phyloP scores from a whole-genome alignment of 495 filamentous ascomycete genomes.

The Penicillium ochrochloron region DNA sequence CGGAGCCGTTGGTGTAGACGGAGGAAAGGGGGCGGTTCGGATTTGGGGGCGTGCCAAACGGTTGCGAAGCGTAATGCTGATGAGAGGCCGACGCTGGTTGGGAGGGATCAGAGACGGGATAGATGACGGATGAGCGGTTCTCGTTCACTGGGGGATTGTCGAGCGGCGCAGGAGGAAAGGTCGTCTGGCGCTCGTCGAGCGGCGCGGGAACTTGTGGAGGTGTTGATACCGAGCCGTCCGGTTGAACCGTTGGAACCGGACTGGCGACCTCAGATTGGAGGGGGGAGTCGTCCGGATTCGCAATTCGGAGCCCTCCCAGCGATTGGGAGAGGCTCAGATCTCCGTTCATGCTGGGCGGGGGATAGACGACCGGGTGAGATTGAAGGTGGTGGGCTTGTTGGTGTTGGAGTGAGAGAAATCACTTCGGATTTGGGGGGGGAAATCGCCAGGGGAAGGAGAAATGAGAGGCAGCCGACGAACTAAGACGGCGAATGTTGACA shows the following conservation, averaged over 20 bases:
- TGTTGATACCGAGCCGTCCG: conserved; percentile 37
- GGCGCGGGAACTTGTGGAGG: conserved; percentile 25
- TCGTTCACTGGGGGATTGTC: conserved; percentile 30
- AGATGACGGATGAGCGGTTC: conserved; percentile 37
- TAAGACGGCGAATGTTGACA: conserved; percentile 45
- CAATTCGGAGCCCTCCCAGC: conserved; percentile 92
- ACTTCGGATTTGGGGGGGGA: conserved; percentile 18
- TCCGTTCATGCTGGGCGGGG: conserved; percentile 70
- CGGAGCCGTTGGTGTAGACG: conserved; percentile 55
- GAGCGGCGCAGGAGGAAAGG: conserved; percentile 30
- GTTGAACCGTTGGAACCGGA: conserved; percentile 33
- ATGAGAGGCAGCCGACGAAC: conserved; percentile 31
- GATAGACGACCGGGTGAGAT: conserved; percentile 7
- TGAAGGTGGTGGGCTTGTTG: conserved; percentile 11
- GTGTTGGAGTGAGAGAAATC: conserved; percentile 14
- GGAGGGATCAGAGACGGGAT: conserved; percentile 28
- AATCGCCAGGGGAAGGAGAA: conserved; percentile 14
- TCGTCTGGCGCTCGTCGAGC: conserved; percentile 25
- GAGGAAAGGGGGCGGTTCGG: conserved; percentile 59
- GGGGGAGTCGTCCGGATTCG: conserved; percentile 89
- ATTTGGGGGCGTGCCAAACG: conserved; percentile 43
- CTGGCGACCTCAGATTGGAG: conserved; percentile 57
- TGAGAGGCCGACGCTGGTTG: conserved; percentile 35
- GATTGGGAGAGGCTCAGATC: conserved; percentile 92
- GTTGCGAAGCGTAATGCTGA: conserved; percentile 48